Conservation (phyloP, 1,284 basidiomycete species). For the Ustilago curta region DNA sequence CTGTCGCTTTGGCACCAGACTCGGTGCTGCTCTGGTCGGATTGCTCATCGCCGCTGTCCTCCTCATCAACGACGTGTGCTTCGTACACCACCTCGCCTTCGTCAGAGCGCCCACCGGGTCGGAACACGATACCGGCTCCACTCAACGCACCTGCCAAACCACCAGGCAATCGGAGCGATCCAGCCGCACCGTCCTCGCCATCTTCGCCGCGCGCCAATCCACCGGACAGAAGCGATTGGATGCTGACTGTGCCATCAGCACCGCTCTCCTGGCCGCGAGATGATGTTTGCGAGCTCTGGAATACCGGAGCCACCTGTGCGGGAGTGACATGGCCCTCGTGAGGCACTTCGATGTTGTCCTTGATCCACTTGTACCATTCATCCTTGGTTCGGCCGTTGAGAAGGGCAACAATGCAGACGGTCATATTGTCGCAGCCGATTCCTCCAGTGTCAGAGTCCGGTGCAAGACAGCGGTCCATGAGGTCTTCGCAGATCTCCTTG, state of each 20-base stretch:
- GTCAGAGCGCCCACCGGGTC: conserved; percentile 57
- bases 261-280: conserved; percentile 28
- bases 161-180: conserved; percentile 47
- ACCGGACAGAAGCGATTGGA: conserved; percentile 64
- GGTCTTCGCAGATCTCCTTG: conserved; percentile 83
- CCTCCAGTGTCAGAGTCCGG: conserved; percentile 93
- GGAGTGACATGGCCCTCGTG: conserved; percentile 82
- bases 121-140: conserved; percentile 64
- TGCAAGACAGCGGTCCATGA: conserved; percentile 93
- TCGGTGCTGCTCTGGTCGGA: conserved; percentile 35
- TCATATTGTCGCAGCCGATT: conserved; percentile 99
- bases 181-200: conserved; percentile 48
- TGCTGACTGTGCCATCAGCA: conserved; percentile 52
- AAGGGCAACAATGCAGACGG: conserved; percentile 88
- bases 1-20: conserved; percentile 9
- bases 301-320: conserved; percentile 69
- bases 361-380: conserved; percentile 94
- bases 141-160: conserved; percentile 58
- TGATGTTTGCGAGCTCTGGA: conserved; percentile 72
- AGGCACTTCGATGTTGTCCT: conserved; percentile 79
- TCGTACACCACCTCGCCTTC: conserved; percentile 62
- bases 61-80: conserved; percentile 62
- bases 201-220: conserved; percentile 56
- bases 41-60: conserved; percentile 54
- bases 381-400: conserved; percentile 86